Evolutionary conservation across 495 filamentous ascomycete species (phyloP).

Genomic region (Terfezia claveryi): DNA sequence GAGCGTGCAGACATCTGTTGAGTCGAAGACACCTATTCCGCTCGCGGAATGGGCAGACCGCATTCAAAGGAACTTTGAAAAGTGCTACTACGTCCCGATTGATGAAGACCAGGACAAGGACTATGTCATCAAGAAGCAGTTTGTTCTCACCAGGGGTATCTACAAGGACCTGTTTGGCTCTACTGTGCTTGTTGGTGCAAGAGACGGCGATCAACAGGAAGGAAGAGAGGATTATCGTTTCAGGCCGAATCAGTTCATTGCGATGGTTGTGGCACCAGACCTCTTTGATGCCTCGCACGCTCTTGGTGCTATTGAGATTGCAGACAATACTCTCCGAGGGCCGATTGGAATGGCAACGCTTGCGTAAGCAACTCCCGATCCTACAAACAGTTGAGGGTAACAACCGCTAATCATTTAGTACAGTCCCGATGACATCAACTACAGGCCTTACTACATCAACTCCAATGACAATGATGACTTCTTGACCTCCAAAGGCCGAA

Average conservation of each 20-base stretch:
- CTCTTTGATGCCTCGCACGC: conserved; percentile 64
- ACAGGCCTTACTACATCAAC: conserved; percentile 84
- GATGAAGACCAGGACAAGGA: conserved; percentile 41
- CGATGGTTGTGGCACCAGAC: conserved; percentile 80
- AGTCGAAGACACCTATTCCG: conserved; percentile 36
- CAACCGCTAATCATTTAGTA: neutral
- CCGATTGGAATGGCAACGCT: conserved; percentile 92
- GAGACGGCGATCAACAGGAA: conserved; percentile 14
- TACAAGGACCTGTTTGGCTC: conserved; percentile 92
- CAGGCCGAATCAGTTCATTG: conserved; percentile 80
- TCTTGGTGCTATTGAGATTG: conserved; percentile 50
- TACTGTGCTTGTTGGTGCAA: neutral
- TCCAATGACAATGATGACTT: conserved; percentile 80
- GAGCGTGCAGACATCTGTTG: conserved; percentile 34
- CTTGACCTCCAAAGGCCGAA: conserved; percentile 72
- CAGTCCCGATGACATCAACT: conserved; percentile 61
- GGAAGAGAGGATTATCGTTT: conserved; percentile 97
- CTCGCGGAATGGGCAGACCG: conserved; percentile 61
- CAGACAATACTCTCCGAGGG: conserved; percentile 57
- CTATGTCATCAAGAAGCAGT: conserved; percentile 56
- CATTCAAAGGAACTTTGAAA: conserved; percentile 73
- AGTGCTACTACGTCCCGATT: conserved; percentile 64
- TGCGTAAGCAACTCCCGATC: conserved; percentile 25
- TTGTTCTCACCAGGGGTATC: conserved; percentile 77
- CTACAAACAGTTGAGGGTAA: neutral